Evolutionary conservation across 2,329 filamentous ascomycete species (phyloP), one percentile per base, ranked within the genome.

Genomic region (Xylariomycetidae sp.): DNA sequence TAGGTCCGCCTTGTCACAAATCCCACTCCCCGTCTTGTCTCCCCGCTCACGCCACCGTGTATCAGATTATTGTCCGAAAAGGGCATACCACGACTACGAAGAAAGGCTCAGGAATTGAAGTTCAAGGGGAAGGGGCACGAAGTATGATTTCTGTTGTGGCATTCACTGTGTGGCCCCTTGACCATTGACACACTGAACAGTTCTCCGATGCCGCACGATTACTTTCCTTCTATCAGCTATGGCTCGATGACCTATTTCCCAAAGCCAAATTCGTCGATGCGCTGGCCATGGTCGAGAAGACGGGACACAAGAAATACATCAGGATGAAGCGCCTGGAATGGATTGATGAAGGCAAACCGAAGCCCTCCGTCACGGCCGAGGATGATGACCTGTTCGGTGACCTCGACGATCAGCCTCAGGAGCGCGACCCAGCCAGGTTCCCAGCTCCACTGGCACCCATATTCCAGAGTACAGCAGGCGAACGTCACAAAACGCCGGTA

Each of bases 101-200:
- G 72, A 41, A 80, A 80, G 48, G 81, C 86, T 0, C 80, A 77
- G 33, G 72, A 78, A 18, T 64, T 96, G 14, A 86, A 77, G 45
- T 79, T 96, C 48, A 94, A 90, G 57, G 92, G 92, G 31, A 97
- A 94, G 60, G 90, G 89, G 1, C 87, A 97, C 56, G 92, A 98
- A 68, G 85, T 88, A 54, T 9, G 11, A 15, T 2, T 25, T 7
- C 3, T 2, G 11, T 16, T 14, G 18, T 16, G 6, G 6, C 11
- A 15, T 14, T 16, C 12, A 5, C 7, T 27, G 25, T 16, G 19
- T 20, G 11, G 27, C 7, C 7, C 16, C 17, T 14, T 31, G 4
- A 11, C 40, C 50, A n/a, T n/a, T n/a, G n/a, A n/a, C 14, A 45
- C 20, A 10, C 5, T 8, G n/a, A 20, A 2, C 34, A 90, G 81